phyloP scores from a whole-genome alignment of 2,329 filamentous ascomycete genomes.

The Sclerotinia spermophila region DNA sequence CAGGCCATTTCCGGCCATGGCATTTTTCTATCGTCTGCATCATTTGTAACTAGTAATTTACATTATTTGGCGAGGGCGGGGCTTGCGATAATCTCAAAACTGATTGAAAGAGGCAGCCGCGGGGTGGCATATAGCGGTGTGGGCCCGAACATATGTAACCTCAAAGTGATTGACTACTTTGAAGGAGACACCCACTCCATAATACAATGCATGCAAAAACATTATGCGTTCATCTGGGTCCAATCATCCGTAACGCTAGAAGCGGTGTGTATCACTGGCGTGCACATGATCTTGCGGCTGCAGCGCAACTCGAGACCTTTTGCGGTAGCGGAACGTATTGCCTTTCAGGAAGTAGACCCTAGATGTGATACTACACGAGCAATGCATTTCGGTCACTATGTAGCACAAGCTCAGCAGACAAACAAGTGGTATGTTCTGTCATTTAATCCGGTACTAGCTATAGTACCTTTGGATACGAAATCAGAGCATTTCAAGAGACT shows the following conservation, averaged over 20 bases:
- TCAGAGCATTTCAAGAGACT: not conserved
- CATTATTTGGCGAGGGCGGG: slow-evolving; percentile 5
- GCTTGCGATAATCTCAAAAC: not conserved
- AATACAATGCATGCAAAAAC: slow-evolving; percentile 3
- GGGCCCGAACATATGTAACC: slow-evolving; percentile 8
- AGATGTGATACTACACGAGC: not conserved
- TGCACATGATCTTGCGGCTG: slow-evolving; percentile 1
- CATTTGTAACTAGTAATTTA: not conserved
- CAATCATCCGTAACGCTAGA: not conserved
- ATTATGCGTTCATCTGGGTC: slow-evolving; percentile 6
- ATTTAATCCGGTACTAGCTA: not conserved
- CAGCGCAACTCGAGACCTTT: not conserved
- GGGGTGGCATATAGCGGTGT: slow-evolving; percentile 15
- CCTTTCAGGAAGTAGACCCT: not conserved
- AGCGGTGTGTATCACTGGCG: slow-evolving; percentile 11
- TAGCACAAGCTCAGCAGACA: not conserved
- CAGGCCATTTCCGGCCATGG: not conserved
- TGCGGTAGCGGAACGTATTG: not conserved
- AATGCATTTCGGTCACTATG: not conserved
- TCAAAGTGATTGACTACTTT: not conserved
- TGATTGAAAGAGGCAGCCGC: not conserved
- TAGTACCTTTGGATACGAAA: not conserved
- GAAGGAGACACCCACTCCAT: not conserved
- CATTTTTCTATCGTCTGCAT: slow-evolving; percentile 4
- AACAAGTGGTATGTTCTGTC: not conserved